phyloP scores from a whole-genome alignment of 2,329 filamentous ascomycete species.

The Sporothrix dimorphospora region DNA sequence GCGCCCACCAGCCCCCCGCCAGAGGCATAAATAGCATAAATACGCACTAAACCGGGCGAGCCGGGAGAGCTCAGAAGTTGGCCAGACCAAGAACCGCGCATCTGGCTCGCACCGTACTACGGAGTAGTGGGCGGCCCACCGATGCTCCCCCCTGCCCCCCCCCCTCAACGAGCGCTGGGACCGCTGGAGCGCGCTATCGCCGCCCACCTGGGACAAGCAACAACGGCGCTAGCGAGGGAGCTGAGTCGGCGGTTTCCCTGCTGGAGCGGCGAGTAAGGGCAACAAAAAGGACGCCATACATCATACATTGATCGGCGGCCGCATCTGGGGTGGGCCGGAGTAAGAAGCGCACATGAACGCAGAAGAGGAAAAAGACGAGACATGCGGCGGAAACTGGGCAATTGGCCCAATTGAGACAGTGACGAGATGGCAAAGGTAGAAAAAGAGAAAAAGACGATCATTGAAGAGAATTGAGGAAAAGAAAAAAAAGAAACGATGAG shows the following conservation, averaged over 20 bases:
- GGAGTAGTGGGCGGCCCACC: slow-evolving; percentile 15
- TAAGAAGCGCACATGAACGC: background rate
- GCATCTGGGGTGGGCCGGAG: slow-evolving; percentile 20
- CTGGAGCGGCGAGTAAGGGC: background rate
- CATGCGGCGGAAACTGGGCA: background rate
- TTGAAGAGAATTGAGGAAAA: too few species aligned
- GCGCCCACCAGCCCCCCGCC: slow-evolving; percentile 3
- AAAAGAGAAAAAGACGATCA: too few species aligned
- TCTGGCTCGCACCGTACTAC: slow-evolving; percentile 21
- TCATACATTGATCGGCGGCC: slow-evolving; percentile 21
- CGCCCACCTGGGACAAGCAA: background rate
- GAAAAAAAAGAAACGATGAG: background rate
- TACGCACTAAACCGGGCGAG: slow-evolving; percentile 12
- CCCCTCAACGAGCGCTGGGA: background rate
- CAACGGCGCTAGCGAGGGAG: slow-evolving; percentile 21
- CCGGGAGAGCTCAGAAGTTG: background rate
- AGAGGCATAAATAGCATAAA: slow-evolving; percentile 23
- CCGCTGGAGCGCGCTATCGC: background rate
- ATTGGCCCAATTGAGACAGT: too few species aligned
- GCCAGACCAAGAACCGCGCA: slow-evolving; percentile 21
- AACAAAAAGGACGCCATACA: slow-evolving; percentile 20
- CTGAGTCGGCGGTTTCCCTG: slow-evolving; percentile 18
- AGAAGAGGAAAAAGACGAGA: background rate
- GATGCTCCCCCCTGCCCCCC: background rate
- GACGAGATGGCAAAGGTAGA: background rate